These are phyloP conservation scores for Boletus bicolor DNA, from an alignment of 768 basidiomycete genomes.

Conservation along the genomic window DNA sequence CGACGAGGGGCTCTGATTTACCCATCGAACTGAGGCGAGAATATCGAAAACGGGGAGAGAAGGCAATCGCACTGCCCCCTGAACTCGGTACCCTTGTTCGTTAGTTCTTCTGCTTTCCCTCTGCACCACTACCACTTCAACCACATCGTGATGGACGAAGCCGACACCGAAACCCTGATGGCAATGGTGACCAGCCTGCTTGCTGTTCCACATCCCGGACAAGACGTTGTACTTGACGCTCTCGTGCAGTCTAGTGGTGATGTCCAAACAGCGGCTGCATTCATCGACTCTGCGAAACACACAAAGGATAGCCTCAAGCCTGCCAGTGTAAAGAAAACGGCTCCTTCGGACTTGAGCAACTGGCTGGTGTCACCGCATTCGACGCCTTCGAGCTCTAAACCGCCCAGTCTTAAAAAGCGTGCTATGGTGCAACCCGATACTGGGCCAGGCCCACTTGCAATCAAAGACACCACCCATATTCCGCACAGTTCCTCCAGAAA, in stretches of 20 bases:
- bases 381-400: constrained; percentile 17
- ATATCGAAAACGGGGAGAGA: background rate
- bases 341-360: constrained; percentile 42
- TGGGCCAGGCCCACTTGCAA: background rate
- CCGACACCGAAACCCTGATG: constrained; percentile 66
- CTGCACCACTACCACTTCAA: background rate
- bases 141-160: constrained; percentile 20
- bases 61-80: background rate
- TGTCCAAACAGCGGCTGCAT: constrained; percentile 46
- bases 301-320: constrained; percentile 14
- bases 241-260: constrained; percentile 57
- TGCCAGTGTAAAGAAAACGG: constrained; percentile 43
- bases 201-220: constrained; percentile 29
- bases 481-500: constrained; percentile 27
- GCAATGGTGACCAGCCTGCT: constrained; percentile 66
- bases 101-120: background rate
- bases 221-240: constrained; percentile 52
- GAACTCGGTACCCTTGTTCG: background rate
- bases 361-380: constrained; percentile 46
- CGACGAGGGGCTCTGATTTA: background rate
- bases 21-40: constrained; percentile 3
- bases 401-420: constrained; percentile 21
- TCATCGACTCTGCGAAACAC: constrained; percentile 31
- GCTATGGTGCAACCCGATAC: constrained; percentile 2
- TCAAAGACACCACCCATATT: constrained; percentile 17